Base-by-base conservation (phyloP, 352 stramenopile species). In the Phytophthora capsici region DNA sequence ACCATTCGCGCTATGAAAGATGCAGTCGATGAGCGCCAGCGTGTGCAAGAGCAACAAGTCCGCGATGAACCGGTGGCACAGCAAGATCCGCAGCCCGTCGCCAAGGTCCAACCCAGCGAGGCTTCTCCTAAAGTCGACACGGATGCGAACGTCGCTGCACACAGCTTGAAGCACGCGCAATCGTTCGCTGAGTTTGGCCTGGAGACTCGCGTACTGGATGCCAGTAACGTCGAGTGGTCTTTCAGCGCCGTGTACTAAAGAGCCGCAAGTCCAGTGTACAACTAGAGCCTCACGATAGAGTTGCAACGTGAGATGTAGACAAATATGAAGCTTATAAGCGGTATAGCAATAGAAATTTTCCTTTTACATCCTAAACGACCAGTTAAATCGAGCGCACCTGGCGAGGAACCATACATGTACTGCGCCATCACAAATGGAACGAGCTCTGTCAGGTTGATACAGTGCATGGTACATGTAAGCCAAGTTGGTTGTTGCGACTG, bases 181-280 rank as follows among this genome's bases (percentile, higher is more conserved):
- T 90, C 88, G 41, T 95, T 93, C 48, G 72, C 82, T n/a, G 84
- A 94, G 49, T 95, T 93, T 38, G 81, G 78, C 20, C 66, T 90
- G 19, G 86, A 93, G 34, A 30, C 61, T 51, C 80, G 84, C 32
- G 58, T 86, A 25, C 49, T 69, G n/a, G 71, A 77, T 16, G 63
- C 73, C 16, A 71, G 71, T 62, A 84, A 84, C 47, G 76, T 93
- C 50, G 74, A 89, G 47, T 93, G 84, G 84, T 73, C 84, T n/a
- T 93, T 93, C 69, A 93, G 84, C 23, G 81, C 80, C 8, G 54
- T 90, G 52, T 93, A 90, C 54, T 93, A 87, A 72, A 63, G 55
- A 66, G 60, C 51, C 32, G 19, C 50, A 25, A 64, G 6, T 16
- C 36, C n/a, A 47, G 17, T 73, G 63, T 73, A 68, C 53, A 63